These are phyloP conservation scores for Prunus armeniaca DNA, from an alignment of 306 rosid species.

Conservation along the genomic window DNA sequence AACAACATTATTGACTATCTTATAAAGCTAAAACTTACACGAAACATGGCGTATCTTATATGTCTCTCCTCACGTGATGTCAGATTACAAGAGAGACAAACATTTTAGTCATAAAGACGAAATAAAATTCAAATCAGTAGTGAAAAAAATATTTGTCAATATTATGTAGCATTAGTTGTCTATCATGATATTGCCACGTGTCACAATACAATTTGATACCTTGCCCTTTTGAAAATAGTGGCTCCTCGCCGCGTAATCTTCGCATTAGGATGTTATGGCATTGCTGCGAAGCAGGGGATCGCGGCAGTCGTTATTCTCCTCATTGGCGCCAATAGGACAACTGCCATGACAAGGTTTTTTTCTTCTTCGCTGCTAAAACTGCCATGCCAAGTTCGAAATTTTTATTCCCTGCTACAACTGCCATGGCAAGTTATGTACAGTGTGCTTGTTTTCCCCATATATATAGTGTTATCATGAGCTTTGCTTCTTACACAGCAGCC, in stretches of 20 bases:
- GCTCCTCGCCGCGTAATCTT: background rate
- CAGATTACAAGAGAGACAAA: too few relatives aligned
- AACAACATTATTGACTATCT: too few relatives aligned
- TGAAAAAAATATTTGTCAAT: background rate
- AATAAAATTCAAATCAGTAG: too few relatives aligned
- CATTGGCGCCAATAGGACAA: background rate
- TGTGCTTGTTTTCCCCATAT: background rate
- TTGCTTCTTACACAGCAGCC: background rate
- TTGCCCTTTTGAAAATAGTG: background rate
- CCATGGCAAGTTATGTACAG: conserved; percentile 1
- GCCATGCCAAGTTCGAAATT: background rate
- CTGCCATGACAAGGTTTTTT: conserved; percentile 1
- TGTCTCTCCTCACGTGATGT: too few relatives aligned
- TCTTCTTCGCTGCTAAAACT: background rate
- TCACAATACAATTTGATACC: background rate
- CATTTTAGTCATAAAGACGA: too few relatives aligned
- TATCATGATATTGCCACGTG: background rate
- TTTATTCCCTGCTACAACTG: background rate
- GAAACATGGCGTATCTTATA: too few relatives aligned
- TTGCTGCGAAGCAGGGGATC: background rate
- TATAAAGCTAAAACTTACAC: too few relatives aligned
- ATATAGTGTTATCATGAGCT: background rate
- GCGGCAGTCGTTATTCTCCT: background rate
- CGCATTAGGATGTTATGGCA: background rate
- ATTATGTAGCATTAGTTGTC: background rate